These are phyloP conservation scores for Coemansia sp. DNA, from an alignment of 371 early-diverging fungal genomes.

Conservation along the genomic window DNA sequence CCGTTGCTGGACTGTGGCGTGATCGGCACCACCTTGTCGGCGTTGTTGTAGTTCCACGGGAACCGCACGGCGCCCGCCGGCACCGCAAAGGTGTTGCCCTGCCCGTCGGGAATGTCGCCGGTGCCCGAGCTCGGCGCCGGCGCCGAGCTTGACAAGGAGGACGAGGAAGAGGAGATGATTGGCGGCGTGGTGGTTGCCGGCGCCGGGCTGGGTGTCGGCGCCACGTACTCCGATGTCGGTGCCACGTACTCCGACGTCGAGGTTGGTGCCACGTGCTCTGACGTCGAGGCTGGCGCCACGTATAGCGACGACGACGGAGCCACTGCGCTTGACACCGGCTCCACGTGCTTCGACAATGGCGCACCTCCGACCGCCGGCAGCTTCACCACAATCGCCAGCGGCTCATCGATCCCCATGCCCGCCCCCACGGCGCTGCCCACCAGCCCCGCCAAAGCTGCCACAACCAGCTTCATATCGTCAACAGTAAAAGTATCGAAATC, in stretches of 20 bases:
- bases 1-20: conserved; percentile 44
- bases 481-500: not conserved
- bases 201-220: conserved; percentile 1
- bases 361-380: not conserved
- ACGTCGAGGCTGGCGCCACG: not conserved
- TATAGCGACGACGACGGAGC: not conserved
- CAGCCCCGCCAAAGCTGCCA: not conserved
- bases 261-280: too few relatives aligned
- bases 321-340: not conserved
- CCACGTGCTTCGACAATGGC: not conserved
- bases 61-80: conserved; percentile 37
- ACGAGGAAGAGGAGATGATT: not conserved
- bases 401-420: conserved; percentile 11
- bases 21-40: conserved; percentile 48
- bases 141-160: not conserved
- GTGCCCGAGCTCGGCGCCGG: not conserved
- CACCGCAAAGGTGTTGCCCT: conserved; percentile 37
- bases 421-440: not conserved
- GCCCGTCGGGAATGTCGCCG: conserved; percentile 34
- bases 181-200: not conserved
- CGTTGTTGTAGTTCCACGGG: conserved; percentile 47
- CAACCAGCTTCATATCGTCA: conserved; percentile 6
- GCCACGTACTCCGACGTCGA: not conserved
- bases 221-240: not conserved
- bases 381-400: conserved; percentile 20